A percentile compares a stretch with the other conserved stretches of the same genome.
Conservation (phyloP, 306 rosid species). For the Datisca glomerata region DNA sequence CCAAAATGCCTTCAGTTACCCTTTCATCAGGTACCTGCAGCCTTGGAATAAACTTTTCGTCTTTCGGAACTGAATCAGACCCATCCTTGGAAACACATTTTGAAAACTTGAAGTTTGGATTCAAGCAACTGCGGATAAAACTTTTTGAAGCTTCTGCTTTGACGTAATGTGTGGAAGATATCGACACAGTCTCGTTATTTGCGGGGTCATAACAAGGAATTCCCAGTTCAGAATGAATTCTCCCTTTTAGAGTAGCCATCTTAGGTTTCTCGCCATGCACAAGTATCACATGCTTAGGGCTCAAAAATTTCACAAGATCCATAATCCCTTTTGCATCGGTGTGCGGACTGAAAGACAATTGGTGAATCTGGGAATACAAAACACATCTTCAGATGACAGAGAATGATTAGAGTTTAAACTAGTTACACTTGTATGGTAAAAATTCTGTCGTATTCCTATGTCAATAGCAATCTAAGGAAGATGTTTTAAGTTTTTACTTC, state of each 20-base stretch:
- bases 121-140: slow-evolving; percentile 39
- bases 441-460: too few relatives aligned
- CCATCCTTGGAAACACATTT: slow-evolving; percentile 23
- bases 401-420: too few relatives aligned
- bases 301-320: slow-evolving; percentile 85
- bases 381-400: slow-evolving; percentile 5
- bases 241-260: slow-evolving; percentile 63
- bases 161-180: slow-evolving; percentile 42
- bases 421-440: too few relatives aligned
- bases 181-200: slow-evolving; percentile 48
- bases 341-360: slow-evolving; percentile 87
- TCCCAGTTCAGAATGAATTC: slow-evolving; percentile 69
- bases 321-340: slow-evolving; percentile 92
- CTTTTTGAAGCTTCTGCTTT: slow-evolving; percentile 42
- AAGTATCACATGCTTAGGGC: slow-evolving; percentile 79
- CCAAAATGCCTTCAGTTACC: slow-evolving; percentile 55
- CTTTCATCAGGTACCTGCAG: slow-evolving; percentile 60
- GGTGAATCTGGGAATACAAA: slow-evolving; percentile 64
- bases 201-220: slow-evolving; percentile 71
- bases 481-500: too few relatives aligned
- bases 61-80: slow-evolving; percentile 13
- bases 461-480: too few relatives aligned
- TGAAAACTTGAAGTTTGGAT: slow-evolving; percentile 59
- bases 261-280: slow-evolving; percentile 93
- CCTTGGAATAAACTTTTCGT: slow-evolving; percentile 14